These are phyloP conservation scores for Fusarium sp. DNA, from an alignment of 2,329 filamentous ascomycete genomes.

Conservation along the genomic window DNA sequence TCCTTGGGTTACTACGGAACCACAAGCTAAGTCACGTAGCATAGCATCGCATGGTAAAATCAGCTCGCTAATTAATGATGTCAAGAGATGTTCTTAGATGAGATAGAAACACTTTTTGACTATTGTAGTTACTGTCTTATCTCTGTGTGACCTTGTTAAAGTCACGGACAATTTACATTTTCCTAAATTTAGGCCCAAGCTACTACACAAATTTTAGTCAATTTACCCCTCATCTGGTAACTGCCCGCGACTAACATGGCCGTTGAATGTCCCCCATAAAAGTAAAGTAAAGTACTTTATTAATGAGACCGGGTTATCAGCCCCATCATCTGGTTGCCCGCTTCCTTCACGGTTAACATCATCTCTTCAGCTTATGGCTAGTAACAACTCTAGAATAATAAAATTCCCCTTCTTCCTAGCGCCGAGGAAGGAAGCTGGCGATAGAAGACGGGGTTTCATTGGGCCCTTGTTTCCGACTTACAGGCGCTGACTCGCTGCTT, in stretches of 20 bases:
- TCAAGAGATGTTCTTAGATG: neutral
- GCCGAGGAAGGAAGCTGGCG: slow-evolving; percentile 25
- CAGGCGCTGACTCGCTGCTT: slow-evolving; percentile 50
- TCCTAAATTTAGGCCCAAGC: slow-evolving; percentile 22
- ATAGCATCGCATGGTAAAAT: neutral
- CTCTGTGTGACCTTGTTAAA: neutral
- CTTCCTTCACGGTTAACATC: neutral
- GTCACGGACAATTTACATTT: neutral
- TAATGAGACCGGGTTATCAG: neutral
- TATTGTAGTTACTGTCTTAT: neutral
- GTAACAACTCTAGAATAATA: slow-evolving; percentile 9
- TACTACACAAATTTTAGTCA: slow-evolving; percentile 17
- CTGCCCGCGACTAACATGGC: slow-evolving; percentile 7
- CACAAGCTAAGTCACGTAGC: neutral
- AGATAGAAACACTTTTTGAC: neutral
- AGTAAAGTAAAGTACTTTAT: neutral
- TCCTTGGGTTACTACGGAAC: neutral
- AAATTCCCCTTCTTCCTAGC: slow-evolving; percentile 23
- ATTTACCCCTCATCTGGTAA: slow-evolving; percentile 36
- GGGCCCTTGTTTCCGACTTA: slow-evolving; percentile 38
- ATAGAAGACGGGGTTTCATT: slow-evolving; percentile 28
- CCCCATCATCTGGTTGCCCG: slow-evolving; percentile 3
- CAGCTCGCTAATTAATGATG: slow-evolving; percentile 6
- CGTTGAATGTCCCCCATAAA: slow-evolving; percentile 22
- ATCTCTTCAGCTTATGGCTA: slow-evolving; percentile 8